A percentile compares a stretch with the other conserved stretches of the same genome.
phyloP scores from a whole-genome alignment of 2,329 filamentous ascomycete genomes.

The Curvularia spicifera region DNA sequence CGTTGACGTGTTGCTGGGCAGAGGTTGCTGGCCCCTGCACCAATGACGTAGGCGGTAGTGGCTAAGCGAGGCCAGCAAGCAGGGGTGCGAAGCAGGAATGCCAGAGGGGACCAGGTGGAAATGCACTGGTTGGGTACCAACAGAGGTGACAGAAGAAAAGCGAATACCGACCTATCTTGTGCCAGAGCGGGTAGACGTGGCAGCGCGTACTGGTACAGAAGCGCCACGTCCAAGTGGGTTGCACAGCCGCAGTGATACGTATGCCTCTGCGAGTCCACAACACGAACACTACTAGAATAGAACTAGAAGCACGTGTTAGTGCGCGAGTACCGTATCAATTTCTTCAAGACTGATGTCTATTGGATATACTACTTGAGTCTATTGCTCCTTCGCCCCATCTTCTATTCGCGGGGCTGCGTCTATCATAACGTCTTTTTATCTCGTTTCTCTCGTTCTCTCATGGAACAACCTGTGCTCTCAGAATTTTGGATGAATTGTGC shows the following conservation, averaged over 20 bases:
- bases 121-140: conserved; percentile 1
- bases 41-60: conserved; percentile 20
- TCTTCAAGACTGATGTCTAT: conserved; percentile 14
- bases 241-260: conserved; percentile 13
- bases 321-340: conserved; percentile 4
- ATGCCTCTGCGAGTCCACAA: conserved; percentile 5
- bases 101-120: conserved; percentile 1
- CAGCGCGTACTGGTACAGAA: neutral
- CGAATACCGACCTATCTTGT: neutral
- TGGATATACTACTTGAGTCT: conserved; percentile 26
- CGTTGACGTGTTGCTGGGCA: conserved; percentile 30
- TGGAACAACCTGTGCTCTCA: conserved; percentile 33
- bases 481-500: conserved; percentile 24
- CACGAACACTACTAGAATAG: neutral
- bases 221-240: conserved; percentile 6
- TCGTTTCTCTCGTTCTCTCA: conserved; percentile 29
- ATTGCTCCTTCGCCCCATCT: conserved; percentile 21
- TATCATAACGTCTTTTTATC: conserved; percentile 35
- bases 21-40: conserved; percentile 20
- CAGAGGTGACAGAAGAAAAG: conserved; percentile 4
- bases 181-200: conserved; percentile 5
- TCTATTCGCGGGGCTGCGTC: conserved; percentile 38
- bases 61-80: conserved; percentile 20
- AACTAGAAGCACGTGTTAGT: neutral
- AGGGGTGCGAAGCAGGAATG: conserved; percentile 25